A percentile compares a stretch with the other conserved stretches of the same genome.
Conservation (phyloP, 2,329 filamentous ascomycete species). For the Pyrenochaeta sp. region DNA sequence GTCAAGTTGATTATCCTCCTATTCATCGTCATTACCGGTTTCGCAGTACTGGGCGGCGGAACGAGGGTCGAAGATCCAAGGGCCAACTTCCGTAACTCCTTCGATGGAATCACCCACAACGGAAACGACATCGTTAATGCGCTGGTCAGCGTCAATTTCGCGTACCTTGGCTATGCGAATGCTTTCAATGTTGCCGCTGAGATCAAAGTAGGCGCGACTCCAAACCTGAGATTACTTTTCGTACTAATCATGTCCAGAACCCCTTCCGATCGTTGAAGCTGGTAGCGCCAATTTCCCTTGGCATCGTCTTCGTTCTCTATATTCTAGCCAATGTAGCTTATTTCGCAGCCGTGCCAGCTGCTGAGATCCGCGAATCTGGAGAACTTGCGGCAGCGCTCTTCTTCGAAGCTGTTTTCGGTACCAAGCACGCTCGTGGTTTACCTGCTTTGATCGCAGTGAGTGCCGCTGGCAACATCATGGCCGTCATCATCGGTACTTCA, state of each 20-base stretch:
- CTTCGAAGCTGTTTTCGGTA: conserved; percentile 68
- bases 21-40: conserved; percentile 54
- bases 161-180: conserved; percentile 41
- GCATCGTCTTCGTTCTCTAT: conserved; percentile 56
- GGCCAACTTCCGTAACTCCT: conserved; percentile 38
- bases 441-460: conserved; percentile 54
- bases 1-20: conserved; percentile 69
- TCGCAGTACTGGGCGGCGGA: conserved; percentile 39
- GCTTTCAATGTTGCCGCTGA: conserved; percentile 47
- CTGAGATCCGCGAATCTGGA: conserved; percentile 62
- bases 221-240: not conserved
- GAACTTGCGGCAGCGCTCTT: conserved; percentile 66
- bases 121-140: conserved; percentile 42
- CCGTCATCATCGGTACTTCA: conserved; percentile 40
- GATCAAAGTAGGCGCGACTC: conserved; percentile 31
- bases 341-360: conserved; percentile 45
- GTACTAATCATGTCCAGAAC: conserved; percentile 51
- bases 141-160: conserved; percentile 43
- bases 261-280: conserved; percentile 64
- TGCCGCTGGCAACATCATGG: conserved; percentile 40
- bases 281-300: conserved; percentile 58
- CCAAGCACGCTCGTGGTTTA: conserved; percentile 61
- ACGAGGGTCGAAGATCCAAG: conserved; percentile 35
- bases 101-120: conserved; percentile 36
- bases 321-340: conserved; percentile 37